phyloP scores from a whole-genome alignment of 2,329 filamentous ascomycete genomes.

The Raffaelea ambrosiae region DNA sequence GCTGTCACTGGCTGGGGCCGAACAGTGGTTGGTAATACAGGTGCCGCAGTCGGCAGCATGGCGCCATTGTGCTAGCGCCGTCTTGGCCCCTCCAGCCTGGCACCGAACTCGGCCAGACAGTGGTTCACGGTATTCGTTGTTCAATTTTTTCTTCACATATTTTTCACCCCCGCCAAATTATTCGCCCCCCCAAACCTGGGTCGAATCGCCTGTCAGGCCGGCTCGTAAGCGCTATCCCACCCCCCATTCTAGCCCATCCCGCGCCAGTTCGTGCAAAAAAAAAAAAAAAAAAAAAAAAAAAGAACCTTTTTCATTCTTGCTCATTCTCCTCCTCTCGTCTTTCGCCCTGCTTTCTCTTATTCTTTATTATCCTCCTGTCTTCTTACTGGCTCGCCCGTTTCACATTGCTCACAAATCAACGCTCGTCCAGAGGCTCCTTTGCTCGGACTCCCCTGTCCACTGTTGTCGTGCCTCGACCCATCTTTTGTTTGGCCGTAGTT shows the following conservation, averaged over 20 bases:
- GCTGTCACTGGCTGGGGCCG: not conserved
- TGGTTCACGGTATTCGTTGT: too few relatives aligned
- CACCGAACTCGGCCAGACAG: constrained; percentile 10
- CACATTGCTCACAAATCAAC: constrained; percentile 14
- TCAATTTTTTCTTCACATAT: too few relatives aligned
- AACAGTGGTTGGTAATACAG: too few relatives aligned
- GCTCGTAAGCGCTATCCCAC: constrained; percentile 8
- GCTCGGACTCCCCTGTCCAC: not conserved
- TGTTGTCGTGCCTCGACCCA: not conserved
- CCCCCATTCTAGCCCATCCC: too few relatives aligned
- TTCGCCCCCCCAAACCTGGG: constrained; percentile 1
- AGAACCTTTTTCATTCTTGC: constrained; percentile 1
- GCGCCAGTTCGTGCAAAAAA: too few relatives aligned
- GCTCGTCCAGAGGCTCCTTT: constrained; percentile 7
- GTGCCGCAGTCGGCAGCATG: not conserved
- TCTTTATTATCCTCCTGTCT: not conserved
- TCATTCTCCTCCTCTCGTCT: too few relatives aligned
- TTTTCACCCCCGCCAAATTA: constrained; percentile 3
- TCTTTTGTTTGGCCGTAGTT: not conserved
- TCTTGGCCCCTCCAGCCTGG: not conserved
- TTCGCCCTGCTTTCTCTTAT: too few relatives aligned
- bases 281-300: too few relatives aligned
- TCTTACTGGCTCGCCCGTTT: not conserved
- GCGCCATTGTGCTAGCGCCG: not conserved
- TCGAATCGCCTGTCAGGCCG: not conserved